Conservation (phyloP, 495 filamentous ascomycete species). For the Apiosordaria backusii region DNA sequence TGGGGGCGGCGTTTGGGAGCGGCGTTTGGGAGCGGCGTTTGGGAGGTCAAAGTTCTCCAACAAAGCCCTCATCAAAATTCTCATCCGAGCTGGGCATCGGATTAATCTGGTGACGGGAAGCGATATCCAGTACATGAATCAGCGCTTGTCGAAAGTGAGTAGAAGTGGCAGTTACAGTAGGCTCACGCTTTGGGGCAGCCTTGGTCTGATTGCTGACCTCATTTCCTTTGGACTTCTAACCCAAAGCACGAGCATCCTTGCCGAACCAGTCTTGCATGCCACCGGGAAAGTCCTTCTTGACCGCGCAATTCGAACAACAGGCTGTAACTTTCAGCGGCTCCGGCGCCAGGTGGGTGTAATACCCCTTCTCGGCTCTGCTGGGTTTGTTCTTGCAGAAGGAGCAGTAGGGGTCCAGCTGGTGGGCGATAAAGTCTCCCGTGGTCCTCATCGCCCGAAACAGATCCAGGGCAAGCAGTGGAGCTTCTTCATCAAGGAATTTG, state of each 20-base stretch:
- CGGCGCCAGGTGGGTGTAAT: conserved; percentile 24
- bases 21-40: too few species aligned
- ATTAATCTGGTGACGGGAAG: too few species aligned
- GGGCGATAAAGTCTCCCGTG: conserved; percentile 21
- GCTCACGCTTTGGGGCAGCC: background rate
- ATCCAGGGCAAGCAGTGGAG: conserved; percentile 20
- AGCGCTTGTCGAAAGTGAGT: too few species aligned
- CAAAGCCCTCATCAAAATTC: too few species aligned
- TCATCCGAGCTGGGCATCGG: too few species aligned
- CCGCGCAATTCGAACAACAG: conserved; percentile 19
- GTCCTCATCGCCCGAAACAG: conserved; percentile 23
- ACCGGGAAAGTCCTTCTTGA: conserved; percentile 5
- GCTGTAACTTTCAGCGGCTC: conserved; percentile 14
- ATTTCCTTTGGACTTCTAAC: background rate
- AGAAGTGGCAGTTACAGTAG: too few species aligned
- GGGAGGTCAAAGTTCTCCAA: too few species aligned
- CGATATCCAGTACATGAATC: too few species aligned
- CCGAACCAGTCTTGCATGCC: conserved; percentile 16
- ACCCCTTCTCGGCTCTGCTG: conserved; percentile 12
- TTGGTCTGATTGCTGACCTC: background rate
- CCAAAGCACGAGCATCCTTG: conserved; percentile 9
- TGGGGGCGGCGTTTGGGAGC: too few species aligned
- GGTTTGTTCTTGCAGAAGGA: conserved; percentile 21
- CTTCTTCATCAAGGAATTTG: conserved; percentile 15
- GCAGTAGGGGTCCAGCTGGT: conserved; percentile 18